Evolutionary conservation across 2,329 filamentous ascomycete genomes (phyloP).

Genomic region (Trichophyton verrucosum): DNA sequence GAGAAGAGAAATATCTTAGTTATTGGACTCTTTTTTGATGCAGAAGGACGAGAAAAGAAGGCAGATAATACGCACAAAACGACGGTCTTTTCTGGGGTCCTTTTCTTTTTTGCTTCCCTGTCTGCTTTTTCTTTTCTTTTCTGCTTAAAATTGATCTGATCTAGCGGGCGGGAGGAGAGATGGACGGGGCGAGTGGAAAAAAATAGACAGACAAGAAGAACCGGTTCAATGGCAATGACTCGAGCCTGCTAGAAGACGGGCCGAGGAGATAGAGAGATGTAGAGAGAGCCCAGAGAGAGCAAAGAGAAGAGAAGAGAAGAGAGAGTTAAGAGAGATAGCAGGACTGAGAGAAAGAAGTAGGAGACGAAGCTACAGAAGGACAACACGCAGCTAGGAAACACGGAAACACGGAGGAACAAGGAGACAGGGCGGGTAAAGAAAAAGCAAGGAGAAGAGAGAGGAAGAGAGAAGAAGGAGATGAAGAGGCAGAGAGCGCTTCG

Average conservation of each 20-base stretch:
- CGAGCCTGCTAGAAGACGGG: neutral
- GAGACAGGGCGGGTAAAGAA: slow-evolving; percentile 7
- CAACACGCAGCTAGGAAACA: slow-evolving; percentile 17
- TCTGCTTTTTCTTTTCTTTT: neutral
- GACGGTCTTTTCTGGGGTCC: neutral
- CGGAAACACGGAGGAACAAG: slow-evolving; percentile 19
- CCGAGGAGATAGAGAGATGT: slow-evolving; percentile 9
- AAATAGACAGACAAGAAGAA: slow-evolving; percentile 3
- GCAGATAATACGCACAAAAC: slow-evolving; percentile 7
- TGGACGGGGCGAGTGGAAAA: neutral
- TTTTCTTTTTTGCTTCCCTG: neutral
- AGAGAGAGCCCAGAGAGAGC: neutral
- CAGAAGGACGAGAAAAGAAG: slow-evolving; percentile 4
- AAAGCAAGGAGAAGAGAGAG: slow-evolving; percentile 5
- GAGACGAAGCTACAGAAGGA: neutral
- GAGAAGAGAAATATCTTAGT: neutral
- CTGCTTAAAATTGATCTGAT: slow-evolving; percentile 1
- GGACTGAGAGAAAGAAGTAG: neutral
- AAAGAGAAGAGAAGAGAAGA: neutral
- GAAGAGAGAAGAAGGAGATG: slow-evolving; percentile 2
- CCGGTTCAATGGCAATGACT: slow-evolving; percentile 5
- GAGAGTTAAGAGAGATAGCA: neutral
- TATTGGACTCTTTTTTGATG: neutral
- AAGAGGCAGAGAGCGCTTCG: neutral
- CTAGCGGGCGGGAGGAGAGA: neutral